Evolutionary conservation across 495 filamentous ascomycete genomes (phyloP).

Genomic region (Annulohypoxylon bovei): DNA sequence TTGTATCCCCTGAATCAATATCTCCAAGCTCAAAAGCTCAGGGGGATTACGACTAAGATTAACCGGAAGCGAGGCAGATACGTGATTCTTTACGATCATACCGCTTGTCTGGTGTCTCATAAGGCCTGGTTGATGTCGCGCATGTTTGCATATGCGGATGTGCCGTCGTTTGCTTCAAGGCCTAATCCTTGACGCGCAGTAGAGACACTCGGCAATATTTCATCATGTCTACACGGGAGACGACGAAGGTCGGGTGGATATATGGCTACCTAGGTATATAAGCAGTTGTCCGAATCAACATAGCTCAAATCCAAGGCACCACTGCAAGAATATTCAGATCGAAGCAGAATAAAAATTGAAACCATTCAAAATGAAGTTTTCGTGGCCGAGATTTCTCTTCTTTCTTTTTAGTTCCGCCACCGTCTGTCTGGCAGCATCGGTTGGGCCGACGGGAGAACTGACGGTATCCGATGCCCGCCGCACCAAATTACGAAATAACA

Average conservation of each 20-base stretch:
- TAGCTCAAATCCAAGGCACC: neutral
- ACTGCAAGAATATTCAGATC: neutral
- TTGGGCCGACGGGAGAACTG: neutral
- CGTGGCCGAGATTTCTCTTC: neutral
- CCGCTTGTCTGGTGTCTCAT: conserved; percentile 14
- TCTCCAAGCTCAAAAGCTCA: neutral
- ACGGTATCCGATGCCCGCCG: conserved; percentile 17
- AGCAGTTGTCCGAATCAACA: neutral
- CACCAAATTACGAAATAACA: neutral
- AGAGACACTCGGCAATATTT: conserved; percentile 7
- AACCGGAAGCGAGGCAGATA: neutral
- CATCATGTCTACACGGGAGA: neutral
- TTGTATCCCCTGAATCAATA: neutral
- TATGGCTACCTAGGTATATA: neutral
- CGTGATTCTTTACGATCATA: neutral
- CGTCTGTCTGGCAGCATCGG: neutral
- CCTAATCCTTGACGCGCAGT: neutral
- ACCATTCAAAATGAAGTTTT: conserved; percentile 14
- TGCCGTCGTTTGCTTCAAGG: conserved; percentile 18
- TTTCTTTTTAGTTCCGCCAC: neutral
- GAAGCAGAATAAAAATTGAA: neutral
- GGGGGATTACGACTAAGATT: neutral
- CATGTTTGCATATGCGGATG: conserved; percentile 16
- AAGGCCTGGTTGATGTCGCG: neutral
- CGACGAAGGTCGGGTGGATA: neutral